A percentile compares a stretch with the other conserved stretches of the same genome.
These are phyloP conservation scores for Coriaria nepalensis DNA, from an alignment of 306 rosid genomes.

Conservation along the genomic window DNA sequence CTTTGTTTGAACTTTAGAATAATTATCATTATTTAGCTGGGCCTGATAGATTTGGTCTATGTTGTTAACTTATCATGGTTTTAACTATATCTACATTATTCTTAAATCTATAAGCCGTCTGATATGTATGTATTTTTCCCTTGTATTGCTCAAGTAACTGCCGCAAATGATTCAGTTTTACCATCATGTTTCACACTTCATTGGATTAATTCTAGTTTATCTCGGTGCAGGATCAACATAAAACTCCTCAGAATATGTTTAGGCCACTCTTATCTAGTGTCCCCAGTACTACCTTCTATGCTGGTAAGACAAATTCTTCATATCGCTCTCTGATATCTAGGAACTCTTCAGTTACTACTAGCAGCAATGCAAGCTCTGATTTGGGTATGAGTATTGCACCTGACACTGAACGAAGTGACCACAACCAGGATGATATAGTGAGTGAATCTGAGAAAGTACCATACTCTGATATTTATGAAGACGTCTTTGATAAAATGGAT, in stretches of 20 bases:
- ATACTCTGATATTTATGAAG: conserved; percentile 48
- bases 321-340: conserved; percentile 59
- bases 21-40: too few relatives aligned
- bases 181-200: conserved; percentile 4
- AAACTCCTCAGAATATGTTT: conserved; percentile 76
- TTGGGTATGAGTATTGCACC: conserved; percentile 37
- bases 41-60: too few relatives aligned
- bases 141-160: too few relatives aligned
- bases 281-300: conserved; percentile 63
- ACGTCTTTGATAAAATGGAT: conserved; percentile 63
- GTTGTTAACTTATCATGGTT: too few relatives aligned
- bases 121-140: too few relatives aligned
- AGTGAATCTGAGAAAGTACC: conserved; percentile 39
- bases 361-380: conserved; percentile 66
- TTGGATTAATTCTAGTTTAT: conserved; percentile 8
- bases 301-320: conserved; percentile 48
- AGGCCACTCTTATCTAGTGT: conserved; percentile 87
- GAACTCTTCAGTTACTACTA: conserved; percentile 65
- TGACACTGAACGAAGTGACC: conserved; percentile 54
- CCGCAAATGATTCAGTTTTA: too few relatives aligned
- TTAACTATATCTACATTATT: too few relatives aligned
- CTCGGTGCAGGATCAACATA: conserved; percentile 51
- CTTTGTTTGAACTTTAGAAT: too few relatives aligned
- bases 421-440: conserved; percentile 44
- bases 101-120: too few relatives aligned